These are phyloP conservation scores for Marasmius oreades DNA, from an alignment of 1,284 basidiomycete species.

Conservation along the genomic window DNA sequence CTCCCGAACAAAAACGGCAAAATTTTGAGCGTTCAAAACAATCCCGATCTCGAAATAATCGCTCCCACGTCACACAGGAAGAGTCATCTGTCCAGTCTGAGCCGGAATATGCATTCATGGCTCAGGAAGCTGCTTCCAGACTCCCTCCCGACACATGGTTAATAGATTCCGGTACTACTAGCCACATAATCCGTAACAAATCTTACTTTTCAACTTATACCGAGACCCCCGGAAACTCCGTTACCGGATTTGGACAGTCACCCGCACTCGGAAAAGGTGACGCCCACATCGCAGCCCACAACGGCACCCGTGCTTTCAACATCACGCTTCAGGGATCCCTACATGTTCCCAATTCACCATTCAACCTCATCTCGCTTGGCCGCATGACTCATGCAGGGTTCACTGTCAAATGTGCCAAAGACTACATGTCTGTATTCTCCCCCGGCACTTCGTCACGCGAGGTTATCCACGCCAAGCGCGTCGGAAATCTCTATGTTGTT, in stretches of 20 bases:
- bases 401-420: not conserved
- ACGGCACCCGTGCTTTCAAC: not conserved
- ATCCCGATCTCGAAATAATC: not conserved
- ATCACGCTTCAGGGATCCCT: not conserved
- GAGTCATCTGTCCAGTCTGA: no score
- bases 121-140: not conserved
- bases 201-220: not conserved
- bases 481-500: not conserved
- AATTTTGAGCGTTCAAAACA: not conserved
- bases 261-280: not conserved
- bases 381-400: constrained; percentile 22
- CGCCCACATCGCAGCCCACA: not conserved
- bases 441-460: not conserved
- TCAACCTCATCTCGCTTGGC: constrained; percentile 20
- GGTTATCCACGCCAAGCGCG: not conserved
- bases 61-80: no score
- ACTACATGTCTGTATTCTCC: not conserved
- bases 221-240: not conserved
- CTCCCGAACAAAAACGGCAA: not conserved
- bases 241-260: not conserved
- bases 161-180: not conserved
- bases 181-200: not conserved
- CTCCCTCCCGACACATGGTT: not conserved
- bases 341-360: not conserved
- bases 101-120: no score